These are phyloP conservation scores for Leptodontidium sp. DNA, from an alignment of 2,329 filamentous ascomycete species.

Conservation along the genomic window DNA sequence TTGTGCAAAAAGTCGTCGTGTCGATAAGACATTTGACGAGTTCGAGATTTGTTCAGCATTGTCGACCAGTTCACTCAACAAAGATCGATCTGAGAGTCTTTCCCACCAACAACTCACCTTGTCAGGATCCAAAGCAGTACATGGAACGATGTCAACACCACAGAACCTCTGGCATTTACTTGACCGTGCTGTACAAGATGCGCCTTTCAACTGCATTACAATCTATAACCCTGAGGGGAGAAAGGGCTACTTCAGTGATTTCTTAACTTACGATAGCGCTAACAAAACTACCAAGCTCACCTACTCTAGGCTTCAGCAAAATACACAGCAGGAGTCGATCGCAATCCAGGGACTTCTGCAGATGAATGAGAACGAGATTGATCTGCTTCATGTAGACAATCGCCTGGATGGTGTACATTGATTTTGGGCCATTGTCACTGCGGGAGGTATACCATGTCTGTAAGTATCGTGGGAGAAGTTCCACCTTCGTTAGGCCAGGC, in stretches of 20 bases:
- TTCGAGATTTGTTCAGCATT: not conserved
- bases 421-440: conserved; percentile 52
- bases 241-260: not conserved
- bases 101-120: not conserved
- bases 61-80: not conserved
- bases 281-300: not conserved
- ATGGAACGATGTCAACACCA: not conserved
- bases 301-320: not conserved
- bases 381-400: conserved; percentile 48
- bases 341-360: conserved; percentile 6
- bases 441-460: conserved; percentile 43
- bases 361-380: conserved; percentile 21
- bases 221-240: not conserved
- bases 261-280: not conserved
- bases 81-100: not conserved
- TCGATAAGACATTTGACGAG: not conserved
- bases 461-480: not conserved
- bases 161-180: conserved; percentile 2
- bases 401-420: conserved; percentile 48
- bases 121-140: not conserved
- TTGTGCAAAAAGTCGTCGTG: not conserved
- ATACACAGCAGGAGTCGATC: not conserved
- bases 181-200: not conserved
- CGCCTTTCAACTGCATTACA: not conserved
- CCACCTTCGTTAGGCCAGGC: too few relatives aligned